Conservation (phyloP, 169 alveolate species). For the Plasmodium chabaudi region DNA sequence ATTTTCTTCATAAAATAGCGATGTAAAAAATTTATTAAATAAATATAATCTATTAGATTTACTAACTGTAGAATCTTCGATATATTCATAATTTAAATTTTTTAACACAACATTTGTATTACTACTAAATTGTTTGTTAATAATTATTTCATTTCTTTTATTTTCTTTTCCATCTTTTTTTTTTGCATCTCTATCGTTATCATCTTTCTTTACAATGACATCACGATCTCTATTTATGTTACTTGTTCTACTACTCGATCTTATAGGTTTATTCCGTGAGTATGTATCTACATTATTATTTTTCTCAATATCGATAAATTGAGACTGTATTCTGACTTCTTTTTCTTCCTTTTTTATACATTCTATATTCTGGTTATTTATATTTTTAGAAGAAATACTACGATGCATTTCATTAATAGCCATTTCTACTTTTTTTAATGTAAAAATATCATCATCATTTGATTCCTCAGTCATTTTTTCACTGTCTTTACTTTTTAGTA, state of each 20-base stretch:
- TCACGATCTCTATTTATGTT: not conserved
- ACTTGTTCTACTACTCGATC: not conserved
- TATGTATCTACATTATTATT: no score
- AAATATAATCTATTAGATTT: slow-evolving; percentile 62
- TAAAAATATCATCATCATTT: no score
- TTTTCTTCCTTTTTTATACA: no score
- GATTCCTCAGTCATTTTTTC: no score
- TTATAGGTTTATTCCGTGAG: not conserved
- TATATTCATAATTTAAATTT: slow-evolving; percentile 48
- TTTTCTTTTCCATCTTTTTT: not conserved
- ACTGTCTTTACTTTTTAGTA: no score
- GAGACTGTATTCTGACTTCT: no score
- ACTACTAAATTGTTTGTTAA: slow-evolving; percentile 3
- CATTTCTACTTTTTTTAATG: no score
- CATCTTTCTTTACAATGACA: not conserved
- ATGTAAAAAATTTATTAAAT: slow-evolving; percentile 61
- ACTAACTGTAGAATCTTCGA: slow-evolving; percentile 45
- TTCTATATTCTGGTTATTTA: no score
- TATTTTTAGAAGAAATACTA: no score
- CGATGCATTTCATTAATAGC: no score
- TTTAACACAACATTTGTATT: slow-evolving; percentile 24
- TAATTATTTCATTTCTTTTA: not conserved
- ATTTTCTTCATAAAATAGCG: slow-evolving; percentile 48
- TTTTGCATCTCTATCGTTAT: not conserved
- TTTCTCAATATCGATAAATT: no score